Evolutionary conservation across 805 yeast species (phyloP).

Genomic region (Candida succiphila): DNA sequence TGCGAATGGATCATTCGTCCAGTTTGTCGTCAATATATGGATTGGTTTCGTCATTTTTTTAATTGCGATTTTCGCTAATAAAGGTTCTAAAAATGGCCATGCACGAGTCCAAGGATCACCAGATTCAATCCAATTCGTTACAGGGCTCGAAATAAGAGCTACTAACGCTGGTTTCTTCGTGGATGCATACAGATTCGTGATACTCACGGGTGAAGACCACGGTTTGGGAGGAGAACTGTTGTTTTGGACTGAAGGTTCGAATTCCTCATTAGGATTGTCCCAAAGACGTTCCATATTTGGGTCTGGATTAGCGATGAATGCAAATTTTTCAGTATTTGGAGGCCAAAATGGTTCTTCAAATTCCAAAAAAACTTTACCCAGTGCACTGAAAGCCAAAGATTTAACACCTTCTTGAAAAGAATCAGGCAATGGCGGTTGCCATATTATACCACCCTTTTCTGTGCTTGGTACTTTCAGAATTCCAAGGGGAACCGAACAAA

Average conservation of each 20-base stretch:
- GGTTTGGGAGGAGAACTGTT: too few species aligned
- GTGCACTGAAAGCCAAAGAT: constrained; percentile 27
- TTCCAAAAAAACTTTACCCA: constrained; percentile 39
- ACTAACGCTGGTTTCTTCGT: constrained; percentile 28
- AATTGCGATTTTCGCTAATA: constrained; percentile 23
- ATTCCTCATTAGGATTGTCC: constrained; percentile 1
- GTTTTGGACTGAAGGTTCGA: background rate
- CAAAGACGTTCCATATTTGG: background rate
- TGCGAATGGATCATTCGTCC: constrained; percentile 43
- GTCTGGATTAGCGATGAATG: constrained; percentile 21
- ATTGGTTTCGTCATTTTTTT: constrained; percentile 14
- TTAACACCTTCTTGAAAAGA: constrained; percentile 17
- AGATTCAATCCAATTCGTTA: constrained; percentile 37
- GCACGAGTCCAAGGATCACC: constrained; percentile 25
- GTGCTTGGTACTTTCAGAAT: constrained; percentile 26
- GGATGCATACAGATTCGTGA: constrained; percentile 19
- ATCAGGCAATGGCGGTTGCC: constrained; percentile 25
- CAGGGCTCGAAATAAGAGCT: constrained; percentile 39
- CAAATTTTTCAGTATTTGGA: constrained; percentile 19
- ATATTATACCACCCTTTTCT: constrained; percentile 19
- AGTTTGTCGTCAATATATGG: constrained; percentile 24
- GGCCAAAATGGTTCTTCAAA: constrained; percentile 40
- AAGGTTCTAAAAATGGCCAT: constrained; percentile 36
- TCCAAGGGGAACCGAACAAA: constrained; percentile 43
- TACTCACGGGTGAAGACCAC: constrained; percentile 19